A percentile compares a stretch with the other conserved stretches of the same genome.
Evolutionary conservation across 768 basidiomycete genomes (phyloP).

Genomic region (Megacollybia marginata): DNA sequence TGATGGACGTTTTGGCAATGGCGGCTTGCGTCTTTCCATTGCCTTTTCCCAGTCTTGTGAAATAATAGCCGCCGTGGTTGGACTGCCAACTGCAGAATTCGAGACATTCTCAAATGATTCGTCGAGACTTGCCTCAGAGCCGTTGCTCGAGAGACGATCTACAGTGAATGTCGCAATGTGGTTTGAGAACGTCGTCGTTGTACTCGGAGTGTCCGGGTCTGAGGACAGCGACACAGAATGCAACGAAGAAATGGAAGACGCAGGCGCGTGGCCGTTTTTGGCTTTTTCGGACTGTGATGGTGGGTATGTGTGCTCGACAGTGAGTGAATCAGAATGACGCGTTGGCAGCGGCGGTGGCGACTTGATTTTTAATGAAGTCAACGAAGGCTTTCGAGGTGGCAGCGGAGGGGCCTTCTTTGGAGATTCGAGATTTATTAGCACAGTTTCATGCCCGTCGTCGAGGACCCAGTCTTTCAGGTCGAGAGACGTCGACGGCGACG

Average conservation of each 20-base stretch:
- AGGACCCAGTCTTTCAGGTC: conserved; percentile 72
- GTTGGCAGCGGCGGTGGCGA: conserved; percentile 15
- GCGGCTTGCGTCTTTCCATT: conserved; percentile 27
- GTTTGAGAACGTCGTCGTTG: conserved; percentile 26
- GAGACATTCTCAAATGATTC: conserved; percentile 73
- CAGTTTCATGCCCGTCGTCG: conserved; percentile 36
- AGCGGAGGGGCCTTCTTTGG: conserved; percentile 41
- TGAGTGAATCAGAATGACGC: conserved; percentile 37
- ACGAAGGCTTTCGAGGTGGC: conserved; percentile 60
- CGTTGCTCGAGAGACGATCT: conserved; percentile 34
- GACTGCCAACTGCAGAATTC: conserved; percentile 44
- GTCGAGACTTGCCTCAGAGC: conserved; percentile 50
- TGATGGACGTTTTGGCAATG: conserved; percentile 39
- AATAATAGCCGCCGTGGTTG: conserved; percentile 36
- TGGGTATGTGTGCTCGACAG: conserved; percentile 56
- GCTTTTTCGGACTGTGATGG: conserved; percentile 30
- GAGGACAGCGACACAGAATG: conserved; percentile 79
- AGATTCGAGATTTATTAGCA: conserved; percentile 34
- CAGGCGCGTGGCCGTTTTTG: conserved; percentile 43
- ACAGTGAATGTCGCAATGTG: conserved; percentile 39
- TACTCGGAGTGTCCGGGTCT: conserved; percentile 37
- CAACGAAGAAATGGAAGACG: conserved; percentile 75
- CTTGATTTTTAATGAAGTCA: conserved; percentile 31
- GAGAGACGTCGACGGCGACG: conserved; percentile 52
- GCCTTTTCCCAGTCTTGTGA: conserved; percentile 45